These are phyloP conservation scores for Fomitopsis betulina DNA, from an alignment of 1,284 basidiomycete genomes.

Conservation along the genomic window DNA sequence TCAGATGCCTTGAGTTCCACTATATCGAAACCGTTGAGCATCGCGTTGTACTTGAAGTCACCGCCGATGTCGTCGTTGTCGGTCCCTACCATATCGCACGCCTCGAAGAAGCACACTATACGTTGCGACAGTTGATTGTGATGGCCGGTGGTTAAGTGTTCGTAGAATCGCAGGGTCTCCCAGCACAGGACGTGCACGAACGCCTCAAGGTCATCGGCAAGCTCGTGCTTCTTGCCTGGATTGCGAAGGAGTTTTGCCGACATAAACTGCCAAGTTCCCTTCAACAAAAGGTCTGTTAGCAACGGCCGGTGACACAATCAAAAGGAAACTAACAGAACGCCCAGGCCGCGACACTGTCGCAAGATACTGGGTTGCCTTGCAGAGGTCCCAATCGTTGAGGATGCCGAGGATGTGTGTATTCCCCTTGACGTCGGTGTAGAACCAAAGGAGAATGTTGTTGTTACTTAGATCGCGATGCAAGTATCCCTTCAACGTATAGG, in stretches of 20 bases:
- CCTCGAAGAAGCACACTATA: too few species aligned
- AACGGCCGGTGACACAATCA: too few species aligned
- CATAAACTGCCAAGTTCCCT: slow-evolving; percentile 14
- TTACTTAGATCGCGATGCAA: slow-evolving; percentile 5
- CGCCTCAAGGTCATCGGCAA: slow-evolving; percentile 11
- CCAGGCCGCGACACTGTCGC: not conserved
- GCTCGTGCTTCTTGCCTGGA: slow-evolving; percentile 1
- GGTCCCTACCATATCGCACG: too few species aligned
- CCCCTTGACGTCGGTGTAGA: not conserved
- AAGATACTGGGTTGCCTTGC: not conserved
- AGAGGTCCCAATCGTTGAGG: slow-evolving; percentile 6
- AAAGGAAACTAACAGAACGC: not conserved
- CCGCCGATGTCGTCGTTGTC: too few species aligned
- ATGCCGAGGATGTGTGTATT: not conserved
- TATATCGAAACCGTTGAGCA: too few species aligned
- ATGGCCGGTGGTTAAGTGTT: not conserved
- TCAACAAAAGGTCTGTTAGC: too few species aligned
- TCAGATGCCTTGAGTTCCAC: too few species aligned
- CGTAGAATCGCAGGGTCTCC: not conserved
- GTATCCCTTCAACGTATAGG: not conserved
- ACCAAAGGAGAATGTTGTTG: slow-evolving; percentile 3
- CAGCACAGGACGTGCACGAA: slow-evolving; percentile 7
- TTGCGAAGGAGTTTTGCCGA: not conserved
- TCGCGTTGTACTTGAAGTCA: too few species aligned
- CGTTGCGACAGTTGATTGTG: not conserved